phyloP scores from a whole-genome alignment of 441 rosid genomes.

The Euphorbia celastroides region DNA sequence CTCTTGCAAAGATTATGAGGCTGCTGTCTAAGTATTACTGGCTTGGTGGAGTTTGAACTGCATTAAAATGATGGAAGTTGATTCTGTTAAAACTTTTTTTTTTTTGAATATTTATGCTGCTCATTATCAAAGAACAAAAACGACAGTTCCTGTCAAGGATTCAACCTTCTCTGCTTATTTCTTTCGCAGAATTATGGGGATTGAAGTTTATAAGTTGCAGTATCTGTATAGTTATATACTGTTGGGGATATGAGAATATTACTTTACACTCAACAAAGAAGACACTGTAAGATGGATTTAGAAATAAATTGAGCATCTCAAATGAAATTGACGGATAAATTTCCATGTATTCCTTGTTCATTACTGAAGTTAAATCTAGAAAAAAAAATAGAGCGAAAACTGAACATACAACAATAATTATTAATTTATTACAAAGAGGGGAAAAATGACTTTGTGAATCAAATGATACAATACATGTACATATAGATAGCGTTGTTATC shows the following conservation, averaged over 20 bases:
- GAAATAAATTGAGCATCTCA: background rate
- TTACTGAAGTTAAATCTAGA: too few relatives aligned
- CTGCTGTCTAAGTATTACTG: background rate
- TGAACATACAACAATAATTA: background rate
- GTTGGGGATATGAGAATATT: too few relatives aligned
- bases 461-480: constrained; percentile 6
- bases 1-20: background rate
- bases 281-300: background rate
- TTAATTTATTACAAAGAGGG: constrained; percentile 1
- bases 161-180: too few relatives aligned
- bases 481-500: constrained; percentile 6
- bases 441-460: constrained; percentile 9
- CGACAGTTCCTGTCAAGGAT: too few relatives aligned
- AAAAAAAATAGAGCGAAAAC: too few relatives aligned
- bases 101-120: background rate
- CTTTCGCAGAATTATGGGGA: too few relatives aligned
- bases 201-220: too few relatives aligned
- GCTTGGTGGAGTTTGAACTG: background rate
- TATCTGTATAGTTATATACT: too few relatives aligned
- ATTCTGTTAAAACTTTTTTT: background rate
- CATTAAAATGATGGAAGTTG: background rate
- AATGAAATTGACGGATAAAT: too few relatives aligned
- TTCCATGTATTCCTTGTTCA: background rate
- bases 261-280: background rate
- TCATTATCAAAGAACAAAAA: background rate